Conservation (phyloP, 176 grass and related monocot species). For the Avena eriantha region DNA sequence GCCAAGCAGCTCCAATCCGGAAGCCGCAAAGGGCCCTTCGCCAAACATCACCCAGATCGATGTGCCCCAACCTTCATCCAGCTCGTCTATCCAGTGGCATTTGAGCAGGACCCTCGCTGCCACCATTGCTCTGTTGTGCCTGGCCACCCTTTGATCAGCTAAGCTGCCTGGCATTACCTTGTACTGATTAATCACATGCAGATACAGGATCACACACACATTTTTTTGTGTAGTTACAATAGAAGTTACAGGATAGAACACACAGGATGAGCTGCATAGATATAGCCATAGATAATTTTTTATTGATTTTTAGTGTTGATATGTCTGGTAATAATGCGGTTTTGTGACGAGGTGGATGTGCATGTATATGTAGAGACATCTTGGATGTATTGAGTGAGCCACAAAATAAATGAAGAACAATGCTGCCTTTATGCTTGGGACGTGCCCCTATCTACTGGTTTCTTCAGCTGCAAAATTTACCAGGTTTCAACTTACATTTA, state of each 20-base stretch:
- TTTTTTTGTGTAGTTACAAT: slow-evolving; percentile 32
- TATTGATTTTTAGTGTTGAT: slow-evolving; percentile 20
- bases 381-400: slow-evolving; percentile 27
- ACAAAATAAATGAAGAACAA: neutral
- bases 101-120: slow-evolving; percentile 20
- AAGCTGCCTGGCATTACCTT: slow-evolving; percentile 10
- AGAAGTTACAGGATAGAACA: slow-evolving; percentile 53
- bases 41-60: slow-evolving; percentile 44
- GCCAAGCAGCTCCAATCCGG: slow-evolving; percentile 50
- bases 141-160: slow-evolving; percentile 50
- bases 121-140: slow-evolving; percentile 27
- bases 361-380: slow-evolving; percentile 35
- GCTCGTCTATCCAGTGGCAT: slow-evolving; percentile 24
- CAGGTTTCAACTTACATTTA: neutral
- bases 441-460: neutral
- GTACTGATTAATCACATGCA: slow-evolving; percentile 28
- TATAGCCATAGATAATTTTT: slow-evolving; percentile 34
- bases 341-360: slow-evolving; percentile 36
- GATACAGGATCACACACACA: slow-evolving; percentile 42
- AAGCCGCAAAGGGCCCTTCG: slow-evolving; percentile 43
- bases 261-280: slow-evolving; percentile 28
- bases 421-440: neutral
- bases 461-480: neutral
- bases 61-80: slow-evolving; percentile 26
- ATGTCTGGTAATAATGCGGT: slow-evolving; percentile 22